These are phyloP conservation scores for Xanthoconium separans DNA, from an alignment of 1,284 basidiomycete species.

Conservation along the genomic window DNA sequence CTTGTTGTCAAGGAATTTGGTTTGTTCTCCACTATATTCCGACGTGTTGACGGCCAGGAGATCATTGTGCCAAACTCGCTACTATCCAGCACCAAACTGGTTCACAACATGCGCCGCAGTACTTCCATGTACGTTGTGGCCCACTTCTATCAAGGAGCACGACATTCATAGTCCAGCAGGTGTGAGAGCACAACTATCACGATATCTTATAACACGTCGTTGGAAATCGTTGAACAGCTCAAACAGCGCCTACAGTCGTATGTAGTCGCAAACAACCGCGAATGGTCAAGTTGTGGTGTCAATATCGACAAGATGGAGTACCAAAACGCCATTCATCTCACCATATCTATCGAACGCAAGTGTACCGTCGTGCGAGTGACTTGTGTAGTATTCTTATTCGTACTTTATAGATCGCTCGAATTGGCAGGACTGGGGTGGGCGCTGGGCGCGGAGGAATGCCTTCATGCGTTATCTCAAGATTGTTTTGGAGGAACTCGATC, in stretches of 20 bases:
- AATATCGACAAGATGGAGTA: slow-evolving; percentile 78
- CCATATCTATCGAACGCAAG: slow-evolving; percentile 76
- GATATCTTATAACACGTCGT: slow-evolving; percentile 64
- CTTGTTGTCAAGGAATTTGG: slow-evolving; percentile 70
- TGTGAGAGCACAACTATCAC: slow-evolving; percentile 74
- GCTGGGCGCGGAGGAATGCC: slow-evolving; percentile 67
- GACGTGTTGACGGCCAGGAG: slow-evolving; percentile 76
- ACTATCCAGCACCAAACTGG: slow-evolving; percentile 70
- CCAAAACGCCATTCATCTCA: slow-evolving; percentile 67
- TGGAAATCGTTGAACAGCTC: slow-evolving; percentile 70
- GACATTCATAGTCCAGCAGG: slow-evolving; percentile 39
- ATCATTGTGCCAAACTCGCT: slow-evolving; percentile 80
- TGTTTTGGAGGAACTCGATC: slow-evolving; percentile 68
- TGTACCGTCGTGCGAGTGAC: slow-evolving; percentile 12
- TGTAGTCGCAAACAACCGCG: slow-evolving; percentile 66
- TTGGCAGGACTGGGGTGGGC: slow-evolving; percentile 86
- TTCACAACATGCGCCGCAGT: slow-evolving; percentile 76
- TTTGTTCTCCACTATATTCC: slow-evolving; percentile 78
- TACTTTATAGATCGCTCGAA: slow-evolving; percentile 61
- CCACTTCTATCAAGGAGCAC: neutral
- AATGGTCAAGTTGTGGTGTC: slow-evolving; percentile 63
- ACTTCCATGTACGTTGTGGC: slow-evolving; percentile 59
- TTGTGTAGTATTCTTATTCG: slow-evolving; percentile 13
- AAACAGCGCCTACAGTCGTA: slow-evolving; percentile 58
- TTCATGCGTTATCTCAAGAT: slow-evolving; percentile 75